Conservation (phyloP, 495 filamentous ascomycete genomes). For the Xylaria venustula region DNA sequence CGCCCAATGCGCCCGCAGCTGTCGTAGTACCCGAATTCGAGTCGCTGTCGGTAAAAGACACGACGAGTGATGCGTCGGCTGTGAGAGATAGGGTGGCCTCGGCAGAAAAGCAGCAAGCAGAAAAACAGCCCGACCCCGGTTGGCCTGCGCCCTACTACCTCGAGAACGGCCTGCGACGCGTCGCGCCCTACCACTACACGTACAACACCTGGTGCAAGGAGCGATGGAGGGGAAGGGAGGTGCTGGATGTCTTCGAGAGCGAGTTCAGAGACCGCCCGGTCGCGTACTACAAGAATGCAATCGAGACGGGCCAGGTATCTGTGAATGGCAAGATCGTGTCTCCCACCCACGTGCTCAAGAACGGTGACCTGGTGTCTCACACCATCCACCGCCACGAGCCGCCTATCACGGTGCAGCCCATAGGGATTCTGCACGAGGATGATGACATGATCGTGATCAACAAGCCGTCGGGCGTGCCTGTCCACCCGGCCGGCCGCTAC, state of each 20-base stretch:
- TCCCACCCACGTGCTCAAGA: conserved; percentile 44
- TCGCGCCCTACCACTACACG: conserved; percentile 87
- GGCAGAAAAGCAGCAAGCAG: conserved; percentile 39
- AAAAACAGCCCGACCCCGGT: conserved; percentile 49
- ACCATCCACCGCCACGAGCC: conserved; percentile 96
- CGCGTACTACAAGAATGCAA: conserved; percentile 85
- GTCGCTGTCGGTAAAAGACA: conserved; percentile 9
- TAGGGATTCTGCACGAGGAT: conserved; percentile 85
- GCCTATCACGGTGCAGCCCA: conserved; percentile 75
- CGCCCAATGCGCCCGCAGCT: background rate
- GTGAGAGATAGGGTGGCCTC: conserved; percentile 36
- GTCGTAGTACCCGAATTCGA: conserved; percentile 10
- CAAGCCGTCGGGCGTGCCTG: conserved; percentile 91
- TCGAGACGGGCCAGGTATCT: conserved; percentile 69
- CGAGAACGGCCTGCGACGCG: conserved; percentile 74
- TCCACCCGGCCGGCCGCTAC: conserved; percentile 93
- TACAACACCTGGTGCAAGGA: conserved; percentile 94
- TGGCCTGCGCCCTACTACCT: conserved; percentile 75
- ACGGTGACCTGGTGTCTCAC: conserved; percentile 81
- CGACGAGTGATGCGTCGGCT: background rate
- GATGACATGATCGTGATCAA: conserved; percentile 91
- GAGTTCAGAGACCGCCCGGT: conserved; percentile 85
- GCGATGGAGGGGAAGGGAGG: conserved; percentile 72
- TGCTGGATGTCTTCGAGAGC: conserved; percentile 77
- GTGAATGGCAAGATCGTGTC: conserved; percentile 67